phyloP scores from a whole-genome alignment of 2,329 filamentous ascomycete genomes.

The Colletotrichum noveboracense region DNA sequence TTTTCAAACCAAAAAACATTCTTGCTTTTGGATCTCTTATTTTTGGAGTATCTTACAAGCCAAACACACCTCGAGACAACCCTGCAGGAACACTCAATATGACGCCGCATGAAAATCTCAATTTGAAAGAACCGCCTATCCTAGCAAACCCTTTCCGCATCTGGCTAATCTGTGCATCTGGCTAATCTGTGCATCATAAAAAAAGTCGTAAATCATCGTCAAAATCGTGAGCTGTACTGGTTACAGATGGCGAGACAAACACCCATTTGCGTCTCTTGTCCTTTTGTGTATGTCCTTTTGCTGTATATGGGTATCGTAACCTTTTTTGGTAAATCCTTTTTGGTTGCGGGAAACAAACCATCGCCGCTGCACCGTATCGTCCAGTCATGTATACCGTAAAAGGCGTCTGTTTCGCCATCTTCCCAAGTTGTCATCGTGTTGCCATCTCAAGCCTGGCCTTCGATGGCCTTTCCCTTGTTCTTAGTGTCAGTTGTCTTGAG shows the following conservation, averaged over 20 bases:
- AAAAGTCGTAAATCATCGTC: constrained; percentile 4
- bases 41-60: background rate
- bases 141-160: background rate
- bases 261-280: background rate
- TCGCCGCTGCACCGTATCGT: background rate
- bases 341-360: background rate
- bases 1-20: background rate
- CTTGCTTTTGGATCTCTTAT: background rate
- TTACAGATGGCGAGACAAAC: background rate
- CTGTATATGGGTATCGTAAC: constrained; percentile 8
- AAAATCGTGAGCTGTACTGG: constrained; percentile 5
- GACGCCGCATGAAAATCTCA: background rate
- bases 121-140: background rate
- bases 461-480: constrained; percentile 38
- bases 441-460: constrained; percentile 19
- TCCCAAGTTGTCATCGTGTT: background rate
- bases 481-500: constrained; percentile 41
- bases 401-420: background rate
- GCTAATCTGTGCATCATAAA: background rate
- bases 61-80: background rate
- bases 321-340: background rate
- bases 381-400: background rate
- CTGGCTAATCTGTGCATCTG: background rate
- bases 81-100: background rate
- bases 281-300: constrained; percentile 14